Percentiles rank a stretch among this genome's conserved stretches.
phyloP scores from a whole-genome alignment of 2,329 filamentous ascomycete genomes.

The Colletotrichum truncatum region DNA sequence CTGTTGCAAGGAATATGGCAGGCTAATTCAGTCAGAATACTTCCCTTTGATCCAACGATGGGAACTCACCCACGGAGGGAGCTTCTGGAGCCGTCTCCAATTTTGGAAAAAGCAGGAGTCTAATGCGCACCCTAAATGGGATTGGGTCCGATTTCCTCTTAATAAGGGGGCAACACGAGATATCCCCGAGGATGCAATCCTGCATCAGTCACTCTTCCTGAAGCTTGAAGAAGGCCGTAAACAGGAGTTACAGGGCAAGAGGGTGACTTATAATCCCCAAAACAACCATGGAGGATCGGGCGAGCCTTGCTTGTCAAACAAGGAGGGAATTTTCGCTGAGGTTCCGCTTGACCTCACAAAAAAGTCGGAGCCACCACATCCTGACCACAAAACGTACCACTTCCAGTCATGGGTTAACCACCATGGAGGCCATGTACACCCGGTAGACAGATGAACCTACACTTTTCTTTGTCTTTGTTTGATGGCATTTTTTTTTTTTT shows the following conservation, averaged over 20 bases:
- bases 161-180: conserved; percentile 48
- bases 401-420: not conserved
- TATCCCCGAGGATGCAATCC: conserved; percentile 46
- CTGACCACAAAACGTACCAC: not conserved
- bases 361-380: too few relatives aligned
- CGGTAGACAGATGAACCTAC: too few relatives aligned
- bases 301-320: not conserved
- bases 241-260: not conserved
- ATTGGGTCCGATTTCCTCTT: conserved; percentile 46
- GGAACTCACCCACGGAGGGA: conserved; percentile 44
- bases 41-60: conserved; percentile 48
- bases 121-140: conserved; percentile 38
- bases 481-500: too few relatives aligned
- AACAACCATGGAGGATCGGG: conserved; percentile 42
- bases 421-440: too few relatives aligned
- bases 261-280: conserved; percentile 35
- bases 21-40: conserved; percentile 25
- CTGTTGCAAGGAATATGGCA: conserved; percentile 40
- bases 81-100: not conserved
- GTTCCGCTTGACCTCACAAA: too few relatives aligned
- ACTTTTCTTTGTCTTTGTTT: too few relatives aligned
- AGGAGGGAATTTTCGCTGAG: too few relatives aligned
- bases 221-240: conserved; percentile 38
- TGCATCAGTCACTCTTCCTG: conserved; percentile 47
- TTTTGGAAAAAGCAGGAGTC: not conserved